phyloP scores from a whole-genome alignment of 441 rosid genomes.

The Geranium incanum region DNA sequence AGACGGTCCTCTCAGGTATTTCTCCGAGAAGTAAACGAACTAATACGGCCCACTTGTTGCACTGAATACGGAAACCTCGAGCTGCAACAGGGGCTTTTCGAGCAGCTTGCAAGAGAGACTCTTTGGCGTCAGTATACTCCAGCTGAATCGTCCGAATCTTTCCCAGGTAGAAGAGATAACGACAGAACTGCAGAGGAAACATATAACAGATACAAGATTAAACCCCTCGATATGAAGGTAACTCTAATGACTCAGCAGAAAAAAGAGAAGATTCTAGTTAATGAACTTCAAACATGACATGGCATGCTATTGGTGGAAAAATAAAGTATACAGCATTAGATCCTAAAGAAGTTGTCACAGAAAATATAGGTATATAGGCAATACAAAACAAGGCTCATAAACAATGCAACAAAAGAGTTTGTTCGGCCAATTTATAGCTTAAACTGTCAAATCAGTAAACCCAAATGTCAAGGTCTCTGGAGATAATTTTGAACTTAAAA shows the following conservation, averaged over 20 bases:
- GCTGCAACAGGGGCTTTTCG: slow-evolving; percentile 65
- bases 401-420: too few species aligned
- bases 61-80: slow-evolving; percentile 64
- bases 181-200: slow-evolving; percentile 47
- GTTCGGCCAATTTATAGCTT: too few species aligned
- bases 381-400: too few species aligned
- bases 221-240: neutral
- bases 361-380: too few species aligned
- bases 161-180: slow-evolving; percentile 66
- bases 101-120: slow-evolving; percentile 70
- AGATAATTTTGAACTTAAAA: too few species aligned
- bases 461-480: too few species aligned
- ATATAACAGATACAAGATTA: slow-evolving; percentile 5
- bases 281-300: too few species aligned
- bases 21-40: slow-evolving; percentile 64
- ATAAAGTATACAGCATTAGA: neutral
- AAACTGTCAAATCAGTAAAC: too few species aligned
- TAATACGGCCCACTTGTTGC: slow-evolving; percentile 71
- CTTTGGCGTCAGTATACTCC: slow-evolving; percentile 79
- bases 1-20: slow-evolving; percentile 64
- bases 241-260: neutral
- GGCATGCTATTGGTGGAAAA: neutral
- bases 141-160: slow-evolving; percentile 68
- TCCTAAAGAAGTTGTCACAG: too few species aligned
- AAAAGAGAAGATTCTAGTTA: too few species aligned